Percentiles rank a stretch among this genome's conserved stretches.
Conservation (phyloP, 345 rosid species). For the Mangifera indica region DNA sequence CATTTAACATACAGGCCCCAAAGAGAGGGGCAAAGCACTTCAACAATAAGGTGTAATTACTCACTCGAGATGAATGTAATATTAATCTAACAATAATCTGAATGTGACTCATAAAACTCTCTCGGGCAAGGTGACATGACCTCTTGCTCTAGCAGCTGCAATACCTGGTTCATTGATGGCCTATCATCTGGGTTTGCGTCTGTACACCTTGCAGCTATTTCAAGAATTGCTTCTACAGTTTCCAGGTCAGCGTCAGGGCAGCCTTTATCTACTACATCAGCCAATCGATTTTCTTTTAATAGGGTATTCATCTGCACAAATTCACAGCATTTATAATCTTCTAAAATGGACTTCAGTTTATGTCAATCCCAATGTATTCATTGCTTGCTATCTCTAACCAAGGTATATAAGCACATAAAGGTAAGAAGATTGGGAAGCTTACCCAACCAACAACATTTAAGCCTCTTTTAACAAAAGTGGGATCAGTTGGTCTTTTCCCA, state of each 20-base stretch:
- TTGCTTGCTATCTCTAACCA: not conserved
- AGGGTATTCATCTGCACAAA: conserved; percentile 75
- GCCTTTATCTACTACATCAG: conserved; percentile 67
- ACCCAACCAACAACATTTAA: conserved; percentile 98
- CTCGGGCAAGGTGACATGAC: conserved; percentile 87
- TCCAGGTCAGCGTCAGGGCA: conserved; percentile 63
- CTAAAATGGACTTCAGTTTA: not conserved
- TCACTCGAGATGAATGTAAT: conserved; percentile 14
- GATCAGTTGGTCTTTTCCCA: conserved; percentile 89
- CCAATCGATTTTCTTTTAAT: conserved; percentile 68
- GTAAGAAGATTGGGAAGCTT: conserved; percentile 22
- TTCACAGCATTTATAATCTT: not conserved
- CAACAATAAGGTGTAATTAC: conserved; percentile 2
- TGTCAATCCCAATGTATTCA: not conserved
- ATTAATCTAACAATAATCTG: conserved; percentile 54
- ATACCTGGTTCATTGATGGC: conserved; percentile 83
- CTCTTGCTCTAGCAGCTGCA: conserved; percentile 91
- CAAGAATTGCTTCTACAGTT: conserved; percentile 73
- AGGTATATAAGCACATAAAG: not conserved
- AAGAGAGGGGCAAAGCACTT: conserved; percentile 17
- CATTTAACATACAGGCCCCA: conserved; percentile 25
- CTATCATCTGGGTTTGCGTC: conserved; percentile 76
- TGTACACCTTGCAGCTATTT: conserved; percentile 78
- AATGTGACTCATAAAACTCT: conserved; percentile 84
- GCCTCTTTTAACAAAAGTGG: conserved; percentile 70